Evolutionary conservation across 257 asterid species (phyloP).

Genomic region (Nicotiana otophora): DNA sequence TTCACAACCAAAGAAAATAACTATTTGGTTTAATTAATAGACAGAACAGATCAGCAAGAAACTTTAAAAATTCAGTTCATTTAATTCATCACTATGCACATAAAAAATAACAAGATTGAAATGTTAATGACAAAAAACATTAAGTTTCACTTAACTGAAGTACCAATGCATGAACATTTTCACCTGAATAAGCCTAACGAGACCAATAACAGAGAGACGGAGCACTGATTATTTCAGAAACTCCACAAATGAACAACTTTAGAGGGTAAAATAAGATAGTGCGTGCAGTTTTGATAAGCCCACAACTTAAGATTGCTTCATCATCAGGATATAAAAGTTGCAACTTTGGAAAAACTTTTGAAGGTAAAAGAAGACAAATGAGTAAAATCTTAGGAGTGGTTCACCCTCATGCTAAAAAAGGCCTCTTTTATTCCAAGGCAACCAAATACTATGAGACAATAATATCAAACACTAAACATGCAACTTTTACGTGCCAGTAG

Average conservation of each 20-base stretch:
- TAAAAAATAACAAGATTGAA: background rate
- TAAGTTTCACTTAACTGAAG: background rate
- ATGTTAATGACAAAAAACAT: background rate
- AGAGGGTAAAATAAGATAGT: no score
- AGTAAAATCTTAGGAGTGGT: no score
- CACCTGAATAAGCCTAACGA: background rate
- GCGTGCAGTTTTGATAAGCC: no score
- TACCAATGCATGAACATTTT: background rate
- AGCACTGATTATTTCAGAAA: background rate
- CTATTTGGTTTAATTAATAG: background rate
- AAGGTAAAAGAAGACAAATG: no score
- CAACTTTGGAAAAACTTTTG: no score
- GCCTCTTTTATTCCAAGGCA: no score
- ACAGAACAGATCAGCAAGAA: background rate
- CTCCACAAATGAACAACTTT: background rate
- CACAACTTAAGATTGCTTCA: no score
- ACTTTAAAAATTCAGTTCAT: background rate
- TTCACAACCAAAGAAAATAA: background rate
- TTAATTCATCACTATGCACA: background rate
- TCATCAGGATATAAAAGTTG: no score
- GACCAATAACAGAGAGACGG: background rate
- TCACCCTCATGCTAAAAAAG: no score
- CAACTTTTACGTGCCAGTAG: background rate
- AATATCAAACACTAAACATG: background rate
- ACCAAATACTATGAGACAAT: background rate